Evolutionary conservation across 352 stramenopile species (phyloP).

Genomic region (Peronospora tabacina): DNA sequence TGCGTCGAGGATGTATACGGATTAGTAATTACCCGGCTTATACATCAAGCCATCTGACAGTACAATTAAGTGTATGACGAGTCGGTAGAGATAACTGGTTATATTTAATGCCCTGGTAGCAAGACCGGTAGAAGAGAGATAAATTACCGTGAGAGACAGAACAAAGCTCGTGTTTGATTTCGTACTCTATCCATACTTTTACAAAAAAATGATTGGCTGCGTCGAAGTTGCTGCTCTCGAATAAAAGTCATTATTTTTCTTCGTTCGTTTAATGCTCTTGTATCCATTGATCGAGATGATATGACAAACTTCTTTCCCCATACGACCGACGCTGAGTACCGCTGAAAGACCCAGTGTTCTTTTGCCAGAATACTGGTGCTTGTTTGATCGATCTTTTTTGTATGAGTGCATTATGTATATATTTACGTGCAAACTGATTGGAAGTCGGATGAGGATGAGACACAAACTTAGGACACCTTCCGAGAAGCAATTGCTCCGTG

Average conservation of each 20-base stretch:
- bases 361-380: slow-evolving; percentile 53
- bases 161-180: not conserved
- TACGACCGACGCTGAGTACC: slow-evolving; percentile 69
- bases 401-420: slow-evolving; percentile 4
- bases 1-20: no score
- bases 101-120: no score
- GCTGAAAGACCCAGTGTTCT: slow-evolving; percentile 62
- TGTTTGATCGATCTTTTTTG: slow-evolving; percentile 49
- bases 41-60: no score
- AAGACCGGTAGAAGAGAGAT: no score
- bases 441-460: slow-evolving; percentile 53
- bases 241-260: not conserved
- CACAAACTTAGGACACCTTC: slow-evolving; percentile 78
- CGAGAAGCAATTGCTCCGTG: slow-evolving; percentile 64
- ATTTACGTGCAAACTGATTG: slow-evolving; percentile 15
- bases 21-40: no score
- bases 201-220: not conserved
- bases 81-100: no score
- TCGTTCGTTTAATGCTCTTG: not conserved
- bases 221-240: not conserved
- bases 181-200: not conserved
- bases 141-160: not conserved
- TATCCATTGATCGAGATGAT: slow-evolving; percentile 54
- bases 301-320: slow-evolving; percentile 79
- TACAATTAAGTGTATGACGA: no score